Base-by-base conservation (phyloP, 2,329 filamentous ascomycete genomes). In the Penicillium sp. region DNA sequence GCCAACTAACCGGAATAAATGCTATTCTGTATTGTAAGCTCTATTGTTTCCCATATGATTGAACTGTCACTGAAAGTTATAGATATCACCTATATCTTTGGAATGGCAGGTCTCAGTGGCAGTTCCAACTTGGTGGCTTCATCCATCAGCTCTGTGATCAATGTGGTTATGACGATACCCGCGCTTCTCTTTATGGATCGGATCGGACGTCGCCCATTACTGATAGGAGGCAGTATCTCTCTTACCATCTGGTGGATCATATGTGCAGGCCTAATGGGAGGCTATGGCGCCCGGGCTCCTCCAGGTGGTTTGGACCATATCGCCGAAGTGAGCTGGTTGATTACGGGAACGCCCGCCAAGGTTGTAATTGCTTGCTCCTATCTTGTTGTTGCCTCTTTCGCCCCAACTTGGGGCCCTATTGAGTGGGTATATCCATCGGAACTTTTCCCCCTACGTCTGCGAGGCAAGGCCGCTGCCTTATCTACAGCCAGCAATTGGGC, bases 81-180 rank as follows among this genome's bases (percentile, higher is more conserved):
- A 40, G 37, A 40, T 13, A 40, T 40, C 23, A 40, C 37, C 5
- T 40, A 26, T 27, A 26, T 51, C 9, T 89, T 90, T 66, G 80
- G 79, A 7, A 90, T 90, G 87, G 85, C 87, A 15, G 86, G 86
- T n/a, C 73, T 87, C 3, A 75, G 71, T 3, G 80, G 79, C 12
- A 78, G 82, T 62, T 80, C 78, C 51, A 80, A 85, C 21, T 78
- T 90, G 13, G 71, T 88, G 29, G 81, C 87, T 4, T 87, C 84
- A 23, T 83, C 81, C 7, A 89, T 90, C 58, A 84, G 89, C 64
- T 90, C 88, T 66, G 79, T 91, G 60, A 90, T 93, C 77, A 92
- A 92, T 67, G 88, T 93, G 2, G 57, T 85, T 44, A 89, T 90
- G 84, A 93, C 90, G 0, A 68, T 92, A 6, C 87, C 88, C 0